Base-by-base conservation (phyloP, 2,329 filamentous ascomycete genomes). In the Exophiala alcalophila region DNA sequence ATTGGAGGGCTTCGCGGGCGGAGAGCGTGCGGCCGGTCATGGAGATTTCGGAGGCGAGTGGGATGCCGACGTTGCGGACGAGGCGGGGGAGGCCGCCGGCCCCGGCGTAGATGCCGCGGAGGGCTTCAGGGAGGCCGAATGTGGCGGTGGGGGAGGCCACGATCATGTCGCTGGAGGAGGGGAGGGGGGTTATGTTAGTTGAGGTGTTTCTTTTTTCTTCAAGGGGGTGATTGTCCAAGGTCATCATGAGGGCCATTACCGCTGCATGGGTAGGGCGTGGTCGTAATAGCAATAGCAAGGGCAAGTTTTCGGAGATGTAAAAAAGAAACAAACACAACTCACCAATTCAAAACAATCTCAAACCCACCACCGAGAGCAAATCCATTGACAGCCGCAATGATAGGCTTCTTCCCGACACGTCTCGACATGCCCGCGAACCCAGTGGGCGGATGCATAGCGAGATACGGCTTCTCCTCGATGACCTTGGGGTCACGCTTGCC, bases 321-420 rank as follows among this genome's bases (percentile, higher is more conserved):
- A n/a, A n/a, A 40, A 20, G 16, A 26, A 24, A 26, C 9, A 28
- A 33, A 18, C n/a, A 11, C 23, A 23, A 52, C 51, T 45, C 31
- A 57, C 54, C 54, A 57, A 33, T 57, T 57, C 29, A 57, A 28
- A 18, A 57, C 54, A 46, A 89, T 86, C 68, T 91, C 86, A 64
- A 85, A 81, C 2, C 84, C 86, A 39, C 85, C 86, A 24, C 86
- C 86, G 31, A 86, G 73, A 44, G 83, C 85, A 12, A 84, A 68
- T 5, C 86, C 86, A 58, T 89, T 86, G 14, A 90, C 82, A 1
- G 85, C 86, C 1, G 81, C 83, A 19, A 91, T 75, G 41, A 91
- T 72, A 4, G 86, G 86, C 58, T 91, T 91, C 63, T 78, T 80
- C 33, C 84, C 84, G 4, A 65, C 61, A 18, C 84, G 72, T 50